Evolutionary conservation across 1,284 basidiomycete genomes (phyloP), one percentile per base, ranked within the genome.

Genomic region (Taiwanofungus camphoratus): DNA sequence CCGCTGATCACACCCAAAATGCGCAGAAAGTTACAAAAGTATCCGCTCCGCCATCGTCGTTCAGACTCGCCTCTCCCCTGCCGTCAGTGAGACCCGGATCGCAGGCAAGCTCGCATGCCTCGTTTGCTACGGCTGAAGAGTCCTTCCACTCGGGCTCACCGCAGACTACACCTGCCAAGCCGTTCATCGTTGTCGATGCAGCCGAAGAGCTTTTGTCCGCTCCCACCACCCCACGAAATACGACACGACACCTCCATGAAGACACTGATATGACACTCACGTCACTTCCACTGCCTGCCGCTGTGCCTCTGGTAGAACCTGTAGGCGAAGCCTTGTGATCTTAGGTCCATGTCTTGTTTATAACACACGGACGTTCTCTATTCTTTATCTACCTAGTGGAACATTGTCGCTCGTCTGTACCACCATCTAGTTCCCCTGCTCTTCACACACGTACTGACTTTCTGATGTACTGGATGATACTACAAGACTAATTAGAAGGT

Each of bases 71-170:
- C 23, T 35, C 50, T 15, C 41, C 53, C 5, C 42, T 51, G 22
- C 45, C 42, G 5, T 44, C 48, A 2, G 19, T 39, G 3, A 54
- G 58, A 15, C 40, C 56, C 3, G 54, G 48, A 22, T 66, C 64
- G 2, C 55, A 62, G 19, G 54, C 63, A 19, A 65, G 61, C 49
- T 62, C 61, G 1, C 43, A 53, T 27, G 48, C 55, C 24, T 55
- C 64, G 5, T 66, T 60, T 43, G 57, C 54, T 7, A 65, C 64
- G 18, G 63, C 64, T 15, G 57, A 60, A 29, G 60, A 62, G 39
- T 53, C 51, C 4, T 42, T 52, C 21, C 31, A 42, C 26, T 38
- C 54, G 1, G 30, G 41, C 7, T 45, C 55, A 20, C 42, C 7
- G 47, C 46, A 16, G 42, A 29, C 30, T 33, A 38, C 31, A 39